Base-by-base conservation (phyloP, 495 filamentous ascomycete genomes). In the Penicillium angulare region DNA sequence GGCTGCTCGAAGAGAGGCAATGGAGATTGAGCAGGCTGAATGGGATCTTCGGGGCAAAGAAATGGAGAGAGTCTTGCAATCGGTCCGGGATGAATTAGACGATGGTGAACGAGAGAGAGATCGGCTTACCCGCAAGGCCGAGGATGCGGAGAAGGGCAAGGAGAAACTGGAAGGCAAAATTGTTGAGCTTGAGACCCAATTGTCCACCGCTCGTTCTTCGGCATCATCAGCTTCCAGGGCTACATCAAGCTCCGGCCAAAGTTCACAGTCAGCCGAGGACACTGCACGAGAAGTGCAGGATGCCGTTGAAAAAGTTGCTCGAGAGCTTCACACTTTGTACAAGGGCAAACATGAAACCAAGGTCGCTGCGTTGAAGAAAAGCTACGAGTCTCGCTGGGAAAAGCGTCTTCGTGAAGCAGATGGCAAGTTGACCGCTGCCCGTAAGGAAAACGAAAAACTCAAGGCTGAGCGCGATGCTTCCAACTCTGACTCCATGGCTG, bases 321-420 rank as follows among this genome's bases (percentile, higher is more conserved):
- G 87, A 9, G 93, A 98, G 59, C 78, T 97, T 20, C 93, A 98
- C 60, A 78, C 81, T 0, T 77, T 96, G n/a, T 98, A 98, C 76
- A 97, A 96, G 71, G 79, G 82, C 63, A 98, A 98, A 64, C 95
- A 98, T 63, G 92, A 96, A 72, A 87, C 83, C 39, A 98, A 98
- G 71, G 92, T 97, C 21, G 81, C 87, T 0, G 91, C 90, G 7
- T 76, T 98, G 49, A 97, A 97, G 73, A 96, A 96, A 67, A 91
- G 86, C 66, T 97, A 97, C 68, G 90, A 96, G 60, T 78, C 78
- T 34, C 83, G 92, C 39, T 91, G 88, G 84, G 89, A 95, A 64
- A 92, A 93, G 73, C 89, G 86, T 52, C 74, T 90, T 24, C 77
- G 78, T 22, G 86, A 90, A 55, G 80, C 92, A 2, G 86, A 96